A percentile compares a stretch with the other conserved stretches of the same genome.
Conservation (phyloP, 2,329 filamentous ascomycete genomes). For the Coleophoma eucalyptorum region DNA sequence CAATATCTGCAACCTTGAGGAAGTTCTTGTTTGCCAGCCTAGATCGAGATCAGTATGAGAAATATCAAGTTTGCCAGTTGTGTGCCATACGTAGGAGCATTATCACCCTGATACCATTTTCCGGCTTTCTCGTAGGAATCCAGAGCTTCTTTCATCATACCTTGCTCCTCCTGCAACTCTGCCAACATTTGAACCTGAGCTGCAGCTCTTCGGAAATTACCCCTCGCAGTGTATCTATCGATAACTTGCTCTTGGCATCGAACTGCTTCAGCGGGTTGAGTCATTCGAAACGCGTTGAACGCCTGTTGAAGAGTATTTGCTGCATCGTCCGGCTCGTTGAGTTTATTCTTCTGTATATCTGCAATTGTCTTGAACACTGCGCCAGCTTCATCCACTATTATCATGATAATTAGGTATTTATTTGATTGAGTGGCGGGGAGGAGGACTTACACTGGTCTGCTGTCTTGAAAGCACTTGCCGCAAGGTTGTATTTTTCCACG, state of each 20-base stretch:
- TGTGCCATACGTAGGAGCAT: constrained; percentile 69
- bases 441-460: constrained; percentile 68
- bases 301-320: constrained; percentile 86
- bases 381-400: constrained; percentile 76
- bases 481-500: constrained; percentile 81
- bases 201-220: constrained; percentile 87
- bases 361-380: constrained; percentile 84
- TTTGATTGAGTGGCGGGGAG: constrained; percentile 5
- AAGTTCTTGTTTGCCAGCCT: constrained; percentile 90
- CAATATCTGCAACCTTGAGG: constrained; percentile 86
- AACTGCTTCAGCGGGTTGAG: constrained; percentile 77
- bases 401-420: background rate
- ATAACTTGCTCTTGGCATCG: constrained; percentile 78
- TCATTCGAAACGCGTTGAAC: constrained; percentile 91
- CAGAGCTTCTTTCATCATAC: constrained; percentile 73
- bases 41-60: constrained; percentile 6
- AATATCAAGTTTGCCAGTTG: background rate
- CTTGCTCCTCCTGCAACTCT: constrained; percentile 82
- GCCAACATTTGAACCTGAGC: constrained; percentile 86
- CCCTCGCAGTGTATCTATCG: constrained; percentile 80
- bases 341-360: constrained; percentile 65
- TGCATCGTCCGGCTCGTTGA: constrained; percentile 85
- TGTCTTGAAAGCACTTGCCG: constrained; percentile 87
- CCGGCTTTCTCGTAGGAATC: constrained; percentile 83
- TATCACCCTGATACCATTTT: constrained; percentile 84